Evolutionary conservation across 805 yeast genomes (phyloP).

Genomic region (Candida chauliodis): DNA sequence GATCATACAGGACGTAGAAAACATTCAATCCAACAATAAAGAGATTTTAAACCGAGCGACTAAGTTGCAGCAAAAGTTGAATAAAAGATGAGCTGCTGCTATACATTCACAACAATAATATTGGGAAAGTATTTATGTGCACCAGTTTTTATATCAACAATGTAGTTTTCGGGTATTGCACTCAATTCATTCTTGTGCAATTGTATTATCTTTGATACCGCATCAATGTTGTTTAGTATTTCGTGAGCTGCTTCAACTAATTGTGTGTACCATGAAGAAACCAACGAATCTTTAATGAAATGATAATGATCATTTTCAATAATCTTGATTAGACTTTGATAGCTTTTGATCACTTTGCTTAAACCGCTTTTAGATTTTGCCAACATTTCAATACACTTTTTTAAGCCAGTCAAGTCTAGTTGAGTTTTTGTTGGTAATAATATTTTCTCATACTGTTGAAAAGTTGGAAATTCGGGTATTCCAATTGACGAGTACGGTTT

Average conservation of each 20-base stretch:
- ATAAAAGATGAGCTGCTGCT: neutral
- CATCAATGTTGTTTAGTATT: constrained; percentile 9
- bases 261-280: constrained; percentile 17
- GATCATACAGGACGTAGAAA: constrained; percentile 23
- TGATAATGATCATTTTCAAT: constrained; percentile 7
- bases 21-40: constrained; percentile 17
- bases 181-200: constrained; percentile 8
- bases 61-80: constrained; percentile 5
- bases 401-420: constrained; percentile 3
- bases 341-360: neutral
- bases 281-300: constrained; percentile 4
- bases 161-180: constrained; percentile 8
- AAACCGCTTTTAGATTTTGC: constrained; percentile 4
- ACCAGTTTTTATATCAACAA: constrained; percentile 13
- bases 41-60: constrained; percentile 9
- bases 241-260: constrained; percentile 16
- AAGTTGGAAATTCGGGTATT: constrained; percentile 63
- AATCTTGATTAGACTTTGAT: constrained; percentile 1
- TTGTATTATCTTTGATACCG: constrained; percentile 4
- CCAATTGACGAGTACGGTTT: constrained; percentile 81
- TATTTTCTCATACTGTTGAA: constrained; percentile 26
- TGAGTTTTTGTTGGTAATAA: constrained; percentile 5
- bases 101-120: constrained; percentile 10
- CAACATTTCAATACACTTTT: constrained; percentile 9
- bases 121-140: constrained; percentile 25